Evolutionary conservation across 2,329 filamentous ascomycete genomes (phyloP).

Genomic region (Lomentospora prolificans): DNA sequence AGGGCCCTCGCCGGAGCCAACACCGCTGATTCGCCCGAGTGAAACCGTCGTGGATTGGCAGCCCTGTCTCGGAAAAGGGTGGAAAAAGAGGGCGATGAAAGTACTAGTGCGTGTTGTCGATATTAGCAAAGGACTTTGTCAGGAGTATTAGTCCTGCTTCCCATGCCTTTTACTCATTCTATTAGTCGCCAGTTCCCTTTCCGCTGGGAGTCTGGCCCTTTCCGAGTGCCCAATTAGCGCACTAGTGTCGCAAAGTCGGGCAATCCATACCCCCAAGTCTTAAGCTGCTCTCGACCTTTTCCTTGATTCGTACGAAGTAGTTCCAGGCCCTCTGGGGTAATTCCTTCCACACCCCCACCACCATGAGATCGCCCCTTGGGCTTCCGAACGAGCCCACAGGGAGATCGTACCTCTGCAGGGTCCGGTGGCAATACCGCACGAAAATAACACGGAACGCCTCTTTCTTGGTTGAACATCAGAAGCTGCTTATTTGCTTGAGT

Average conservation of each 20-base stretch:
- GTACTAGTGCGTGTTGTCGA: not conserved
- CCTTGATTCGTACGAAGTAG: not conserved
- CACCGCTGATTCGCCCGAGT: not conserved
- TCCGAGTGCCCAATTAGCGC: not conserved
- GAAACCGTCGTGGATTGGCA: not conserved
- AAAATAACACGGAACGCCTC: slow-evolving; percentile 5
- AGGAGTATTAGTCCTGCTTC: not conserved
- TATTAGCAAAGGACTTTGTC: not conserved
- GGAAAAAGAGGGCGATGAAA: not conserved
- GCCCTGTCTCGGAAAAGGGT: not conserved
- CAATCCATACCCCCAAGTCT: too few relatives aligned
- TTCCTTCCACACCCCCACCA: not conserved
- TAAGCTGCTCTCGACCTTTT: too few relatives aligned
- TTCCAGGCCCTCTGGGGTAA: not conserved
- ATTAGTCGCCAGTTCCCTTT: too few relatives aligned
- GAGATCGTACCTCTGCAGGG: slow-evolving; percentile 2
- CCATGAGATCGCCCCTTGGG: not conserved
- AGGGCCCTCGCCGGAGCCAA: not conserved
- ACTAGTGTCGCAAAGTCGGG: too few relatives aligned
- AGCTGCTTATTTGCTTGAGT: not conserved
- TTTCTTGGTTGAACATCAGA: not conserved
- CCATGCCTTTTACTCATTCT: not conserved
- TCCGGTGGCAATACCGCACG: slow-evolving; percentile 4
- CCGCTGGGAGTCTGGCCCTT: not conserved
- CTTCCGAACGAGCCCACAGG: not conserved